Conservation (phyloP, 331 rosid genomes). For the Pyrus hybrid region DNA sequence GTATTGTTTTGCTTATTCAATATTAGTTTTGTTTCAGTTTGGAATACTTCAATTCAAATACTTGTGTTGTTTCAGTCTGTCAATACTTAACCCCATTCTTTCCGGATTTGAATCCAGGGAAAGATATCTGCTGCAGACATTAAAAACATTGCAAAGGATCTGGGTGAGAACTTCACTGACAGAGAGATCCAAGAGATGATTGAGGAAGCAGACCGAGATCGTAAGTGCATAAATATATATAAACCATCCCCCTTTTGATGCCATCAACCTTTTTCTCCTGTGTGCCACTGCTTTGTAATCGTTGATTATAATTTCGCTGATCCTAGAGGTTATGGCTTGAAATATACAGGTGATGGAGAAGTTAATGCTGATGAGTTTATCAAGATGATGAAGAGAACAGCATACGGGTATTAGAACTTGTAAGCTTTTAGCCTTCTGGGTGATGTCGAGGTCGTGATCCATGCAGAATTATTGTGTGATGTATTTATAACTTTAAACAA, state of each 20-base stretch:
- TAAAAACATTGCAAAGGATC: conserved; percentile 67
- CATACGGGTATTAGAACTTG: conserved; percentile 33
- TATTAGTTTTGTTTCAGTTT: not conserved
- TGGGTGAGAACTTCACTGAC: conserved; percentile 71
- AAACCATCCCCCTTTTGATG: not conserved
- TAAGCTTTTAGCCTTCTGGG: not conserved
- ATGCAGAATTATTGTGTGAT: not conserved
- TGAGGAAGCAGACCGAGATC: conserved; percentile 77
- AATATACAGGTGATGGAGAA: conserved; percentile 82
- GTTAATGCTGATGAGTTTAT: conserved; percentile 63
- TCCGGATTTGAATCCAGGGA: conserved; percentile 40
- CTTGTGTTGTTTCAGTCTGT: not conserved
- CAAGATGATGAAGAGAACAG: conserved; percentile 74
- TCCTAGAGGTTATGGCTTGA: not conserved
- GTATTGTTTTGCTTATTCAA: conserved; percentile 24
- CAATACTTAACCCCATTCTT: not conserved
- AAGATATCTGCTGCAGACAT: conserved; percentile 78
- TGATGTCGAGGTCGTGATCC: conserved; percentile 1
- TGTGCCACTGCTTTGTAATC: not conserved
- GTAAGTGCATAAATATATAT: conserved; percentile 31
- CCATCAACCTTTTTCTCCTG: not conserved
- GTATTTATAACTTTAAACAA: not conserved
- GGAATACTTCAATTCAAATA: not conserved
- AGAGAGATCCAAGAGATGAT: conserved; percentile 80
- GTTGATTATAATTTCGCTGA: not conserved